A percentile compares a stretch with the other conserved stretches of the same genome.
These are phyloP conservation scores for Bryum argenteum DNA, from an alignment of 225 moss, liverwort and hornwort species.

Conservation along the genomic window DNA sequence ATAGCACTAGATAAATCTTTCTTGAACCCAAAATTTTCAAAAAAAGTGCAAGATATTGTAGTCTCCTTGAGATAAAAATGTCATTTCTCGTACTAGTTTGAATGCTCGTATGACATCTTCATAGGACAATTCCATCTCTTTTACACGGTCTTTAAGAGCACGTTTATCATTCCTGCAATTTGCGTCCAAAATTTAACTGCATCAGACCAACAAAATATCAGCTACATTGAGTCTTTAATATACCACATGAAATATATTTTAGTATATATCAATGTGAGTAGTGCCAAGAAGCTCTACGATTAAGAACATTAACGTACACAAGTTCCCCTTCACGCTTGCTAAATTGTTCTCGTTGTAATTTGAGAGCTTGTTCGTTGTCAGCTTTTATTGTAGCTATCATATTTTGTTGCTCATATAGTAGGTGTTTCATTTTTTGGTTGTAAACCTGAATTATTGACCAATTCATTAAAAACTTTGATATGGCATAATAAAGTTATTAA, in stretches of 20 bases:
- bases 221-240: neutral
- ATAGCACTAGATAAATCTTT: neutral
- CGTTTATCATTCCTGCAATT: conserved; percentile 82
- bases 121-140: conserved; percentile 81
- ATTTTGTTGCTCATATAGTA: conserved; percentile 85
- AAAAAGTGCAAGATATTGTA: neutral
- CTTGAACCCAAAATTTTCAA: neutral
- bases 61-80: neutral
- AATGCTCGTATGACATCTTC: conserved; percentile 74
- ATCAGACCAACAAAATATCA: conserved; percentile 47
- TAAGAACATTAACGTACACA: conserved; percentile 42
- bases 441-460: conserved; percentile 50
- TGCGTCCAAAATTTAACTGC: conserved; percentile 46
- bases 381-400: conserved; percentile 64
- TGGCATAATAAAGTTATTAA: too few species aligned
- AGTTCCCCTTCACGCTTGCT: conserved; percentile 71
- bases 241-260: neutral
- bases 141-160: conserved; percentile 63
- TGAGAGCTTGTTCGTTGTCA: conserved; percentile 81
- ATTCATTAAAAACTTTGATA: too few species aligned
- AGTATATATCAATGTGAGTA: too few species aligned
- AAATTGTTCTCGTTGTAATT: conserved; percentile 72
- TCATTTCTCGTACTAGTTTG: conserved; percentile 56
- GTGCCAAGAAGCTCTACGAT: too few species aligned
- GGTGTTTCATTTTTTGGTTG: conserved; percentile 95